phyloP scores from a whole-genome alignment of 1,139 yeast species.

The Lodderomyces margitis region DNA sequence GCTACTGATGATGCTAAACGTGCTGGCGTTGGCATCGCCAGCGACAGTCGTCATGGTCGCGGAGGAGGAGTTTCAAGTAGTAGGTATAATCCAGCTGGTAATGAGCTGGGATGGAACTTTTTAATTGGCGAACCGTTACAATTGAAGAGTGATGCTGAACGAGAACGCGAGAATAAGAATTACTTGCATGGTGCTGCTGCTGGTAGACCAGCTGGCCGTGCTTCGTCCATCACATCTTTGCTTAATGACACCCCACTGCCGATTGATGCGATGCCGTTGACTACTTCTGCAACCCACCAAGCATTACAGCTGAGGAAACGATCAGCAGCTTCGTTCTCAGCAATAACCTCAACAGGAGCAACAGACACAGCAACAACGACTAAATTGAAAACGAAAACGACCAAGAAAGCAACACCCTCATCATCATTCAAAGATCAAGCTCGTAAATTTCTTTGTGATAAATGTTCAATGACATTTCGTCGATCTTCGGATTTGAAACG shows the following conservation, averaged over 20 bases:
- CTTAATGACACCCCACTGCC: constrained; percentile 1
- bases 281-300: neutral
- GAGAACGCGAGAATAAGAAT: constrained; percentile 2
- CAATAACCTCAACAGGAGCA: too few species aligned
- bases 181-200: neutral
- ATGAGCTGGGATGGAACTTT: constrained; percentile 37
- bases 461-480: constrained; percentile 57
- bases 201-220: neutral
- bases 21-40: neutral
- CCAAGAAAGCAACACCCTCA: neutral
- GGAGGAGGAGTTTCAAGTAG: constrained; percentile 1
- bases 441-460: constrained; percentile 43
- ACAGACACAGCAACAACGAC: constrained; percentile 5
- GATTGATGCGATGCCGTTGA: neutral
- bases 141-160: constrained; percentile 10
- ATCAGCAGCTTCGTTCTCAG: too few species aligned
- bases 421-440: constrained; percentile 13
- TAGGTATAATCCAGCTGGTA: constrained; percentile 15
- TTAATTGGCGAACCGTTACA: constrained; percentile 29
- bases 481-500: constrained; percentile 64
- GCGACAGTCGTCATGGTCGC: neutral
- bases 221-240: neutral
- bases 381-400: neutral
- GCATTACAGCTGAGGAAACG: constrained; percentile 1
- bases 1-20: neutral